Base-by-base conservation (phyloP, 257 asterid genomes). In the Solanum acaule region DNA sequence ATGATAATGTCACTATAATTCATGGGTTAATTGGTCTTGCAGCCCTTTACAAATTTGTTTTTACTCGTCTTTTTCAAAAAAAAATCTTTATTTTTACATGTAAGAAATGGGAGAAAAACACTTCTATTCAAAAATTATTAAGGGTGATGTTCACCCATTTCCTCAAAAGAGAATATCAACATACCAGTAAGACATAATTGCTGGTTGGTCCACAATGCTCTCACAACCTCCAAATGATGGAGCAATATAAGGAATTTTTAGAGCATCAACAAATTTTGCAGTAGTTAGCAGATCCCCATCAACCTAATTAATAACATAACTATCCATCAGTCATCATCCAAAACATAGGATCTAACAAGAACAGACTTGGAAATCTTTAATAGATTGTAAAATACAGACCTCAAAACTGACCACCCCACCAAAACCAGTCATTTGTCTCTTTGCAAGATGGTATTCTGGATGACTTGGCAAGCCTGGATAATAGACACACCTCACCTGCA, bases 381-480 rank as follows among this genome's bases (percentile, higher is more conserved):
- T 34, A 73, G 12, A 79, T 44, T 79, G 85, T 44, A 79, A 37
- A 82, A 49, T 86, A 92, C 98, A 89, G 67, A 94, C 99, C 99
- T 96, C 99, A 91, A 96, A 96, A 73, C 99, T 96, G 89, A 96
- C 98, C 86, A 96, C 99, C 4, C 99, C 99, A 89, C 98, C 99
- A 90, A 96, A 96, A 89, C 98, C 99, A 89, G 88, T 93, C 99
- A 96, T 96, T 92, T 96, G 99, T 90, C 90, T 93, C 93, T 93
- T 95, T 77, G 98, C 99, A 88, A 96, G 94, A 42, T 90, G 71
- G 77, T 96, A 94, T 88, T 96, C 99, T 84, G 98, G 98, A 90
- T 96, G 98, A 93, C 98, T 96, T 88, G 94, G 92, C 93, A 96
- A 90, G 91, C 98, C 98, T 29, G 98, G 98, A 92, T 96, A 96